A percentile compares a stretch with the other conserved stretches of the same genome.
Conservation (phyloP, 768 basidiomycete species). For the Boletus eberwhitei region DNA sequence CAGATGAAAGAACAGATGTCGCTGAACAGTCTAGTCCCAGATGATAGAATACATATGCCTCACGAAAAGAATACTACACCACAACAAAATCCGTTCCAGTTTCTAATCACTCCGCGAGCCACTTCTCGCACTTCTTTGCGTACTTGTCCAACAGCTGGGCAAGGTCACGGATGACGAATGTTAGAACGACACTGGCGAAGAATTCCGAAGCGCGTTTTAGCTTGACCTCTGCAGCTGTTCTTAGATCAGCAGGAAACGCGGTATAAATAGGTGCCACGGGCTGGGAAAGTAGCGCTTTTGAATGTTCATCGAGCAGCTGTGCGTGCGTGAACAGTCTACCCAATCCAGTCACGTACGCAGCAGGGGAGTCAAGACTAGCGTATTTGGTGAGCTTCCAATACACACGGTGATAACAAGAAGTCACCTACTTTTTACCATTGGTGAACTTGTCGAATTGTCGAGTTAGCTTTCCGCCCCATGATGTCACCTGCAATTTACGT, state of each 20-base stretch:
- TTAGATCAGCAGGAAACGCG: slow-evolving; percentile 63
- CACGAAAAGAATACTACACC: slow-evolving; percentile 26
- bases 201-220: slow-evolving; percentile 86
- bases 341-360: slow-evolving; percentile 75
- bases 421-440: slow-evolving; percentile 80
- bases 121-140: slow-evolving; percentile 90
- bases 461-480: slow-evolving; percentile 72
- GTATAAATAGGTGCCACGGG: slow-evolving; percentile 72
- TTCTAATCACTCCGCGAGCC: slow-evolving; percentile 70
- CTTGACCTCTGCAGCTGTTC: slow-evolving; percentile 63
- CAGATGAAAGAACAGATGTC: slow-evolving; percentile 31
- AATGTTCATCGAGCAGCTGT: slow-evolving; percentile 86
- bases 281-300: slow-evolving; percentile 63
- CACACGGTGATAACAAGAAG: slow-evolving; percentile 4
- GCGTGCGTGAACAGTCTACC: slow-evolving; percentile 67
- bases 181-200: slow-evolving; percentile 83
- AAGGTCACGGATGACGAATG: slow-evolving; percentile 86
- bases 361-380: slow-evolving; percentile 81
- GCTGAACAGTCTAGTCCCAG: slow-evolving; percentile 33
- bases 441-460: slow-evolving; percentile 81
- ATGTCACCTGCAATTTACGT: slow-evolving; percentile 39
- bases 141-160: slow-evolving; percentile 89
- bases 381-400: slow-evolving; percentile 12
- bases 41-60: slow-evolving; percentile 34
- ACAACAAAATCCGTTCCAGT: slow-evolving; percentile 19